phyloP scores from a whole-genome alignment of 495 filamentous ascomycete species.

The Aspergillus mulundensis region DNA sequence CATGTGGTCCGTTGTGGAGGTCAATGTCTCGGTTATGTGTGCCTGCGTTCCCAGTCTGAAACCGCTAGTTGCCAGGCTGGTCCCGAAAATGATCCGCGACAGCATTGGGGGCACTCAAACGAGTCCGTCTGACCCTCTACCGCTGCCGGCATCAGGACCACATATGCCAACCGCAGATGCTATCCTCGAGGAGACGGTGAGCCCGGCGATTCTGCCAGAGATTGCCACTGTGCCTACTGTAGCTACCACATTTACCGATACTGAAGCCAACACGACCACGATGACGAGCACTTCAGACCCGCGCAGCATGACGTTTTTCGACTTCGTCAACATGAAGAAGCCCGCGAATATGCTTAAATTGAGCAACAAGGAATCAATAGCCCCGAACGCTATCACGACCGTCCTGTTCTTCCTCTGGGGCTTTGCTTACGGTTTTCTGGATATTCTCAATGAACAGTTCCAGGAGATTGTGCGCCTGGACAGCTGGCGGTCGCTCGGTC shows the following conservation, averaged over 20 bases:
- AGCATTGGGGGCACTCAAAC: slow-evolving; percentile 27
- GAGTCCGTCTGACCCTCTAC: slow-evolving; percentile 9
- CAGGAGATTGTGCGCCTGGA: slow-evolving; percentile 45
- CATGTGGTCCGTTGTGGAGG: slow-evolving; percentile 91
- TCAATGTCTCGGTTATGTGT: slow-evolving; percentile 83
- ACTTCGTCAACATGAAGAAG: slow-evolving; percentile 77
- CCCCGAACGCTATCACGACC: slow-evolving; percentile 59
- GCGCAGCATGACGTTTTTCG: slow-evolving; percentile 56
- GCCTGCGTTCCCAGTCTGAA: slow-evolving; percentile 87
- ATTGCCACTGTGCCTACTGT: slow-evolving; percentile 30
- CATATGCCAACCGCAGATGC: background rate
- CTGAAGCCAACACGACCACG: slow-evolving; percentile 28
- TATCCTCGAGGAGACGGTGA: slow-evolving; percentile 1
- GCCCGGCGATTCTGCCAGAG: slow-evolving; percentile 18
- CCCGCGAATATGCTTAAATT: slow-evolving; percentile 73
- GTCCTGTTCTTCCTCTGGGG: slow-evolving; percentile 85
- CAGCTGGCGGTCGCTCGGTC: slow-evolving; percentile 48
- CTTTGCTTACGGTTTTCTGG: slow-evolving; percentile 78
- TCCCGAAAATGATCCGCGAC: slow-evolving; percentile 66
- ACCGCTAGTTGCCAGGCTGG: slow-evolving; percentile 69
- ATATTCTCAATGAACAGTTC: slow-evolving; percentile 64
- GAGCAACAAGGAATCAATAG: slow-evolving; percentile 53
- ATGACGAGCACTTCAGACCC: slow-evolving; percentile 30
- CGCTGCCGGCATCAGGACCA: slow-evolving; percentile 12
- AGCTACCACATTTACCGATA: slow-evolving; percentile 20